These are phyloP conservation scores for Phyllosticta ampelicida DNA, from an alignment of 2,329 filamentous ascomycete species.

Conservation along the genomic window DNA sequence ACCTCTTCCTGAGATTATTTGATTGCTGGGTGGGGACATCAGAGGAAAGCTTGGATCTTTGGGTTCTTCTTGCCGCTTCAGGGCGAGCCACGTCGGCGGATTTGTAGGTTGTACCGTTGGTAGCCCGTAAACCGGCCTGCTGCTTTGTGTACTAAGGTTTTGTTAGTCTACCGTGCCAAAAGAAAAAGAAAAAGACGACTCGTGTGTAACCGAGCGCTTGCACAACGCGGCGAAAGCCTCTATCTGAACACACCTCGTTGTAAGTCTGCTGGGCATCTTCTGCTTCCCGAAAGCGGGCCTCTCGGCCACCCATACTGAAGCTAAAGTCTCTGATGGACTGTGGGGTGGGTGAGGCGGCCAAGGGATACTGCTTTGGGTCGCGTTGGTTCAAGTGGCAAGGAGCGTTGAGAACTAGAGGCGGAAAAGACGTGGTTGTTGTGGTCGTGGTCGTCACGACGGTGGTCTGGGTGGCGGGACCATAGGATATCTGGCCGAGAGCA, in stretches of 20 bases:
- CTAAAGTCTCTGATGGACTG: conserved; percentile 65
- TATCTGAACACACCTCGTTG: conserved; percentile 38
- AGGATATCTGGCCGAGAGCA: conserved; percentile 49
- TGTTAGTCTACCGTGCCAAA: background rate
- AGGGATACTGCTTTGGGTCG: conserved; percentile 80
- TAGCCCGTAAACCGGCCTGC: conserved; percentile 33
- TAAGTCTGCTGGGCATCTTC: conserved; percentile 45
- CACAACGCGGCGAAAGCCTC: background rate
- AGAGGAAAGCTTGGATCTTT: conserved; percentile 12
- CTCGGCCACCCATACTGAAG: conserved; percentile 55
- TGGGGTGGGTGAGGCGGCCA: conserved; percentile 75
- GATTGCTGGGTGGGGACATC: conserved; percentile 17
- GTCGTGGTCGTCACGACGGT: conserved; percentile 80
- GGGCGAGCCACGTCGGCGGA: conserved; percentile 32
- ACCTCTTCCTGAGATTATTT: conserved; percentile 35
- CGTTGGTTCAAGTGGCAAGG: conserved; percentile 60
- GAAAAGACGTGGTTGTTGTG: conserved; percentile 71
- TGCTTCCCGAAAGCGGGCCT: conserved; percentile 52
- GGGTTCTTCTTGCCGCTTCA: conserved; percentile 29
- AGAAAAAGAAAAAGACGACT: background rate
- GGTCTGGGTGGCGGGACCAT: conserved; percentile 52
- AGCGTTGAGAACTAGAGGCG: conserved; percentile 69
- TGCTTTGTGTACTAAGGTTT: conserved; percentile 32
- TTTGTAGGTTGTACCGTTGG: conserved; percentile 37
- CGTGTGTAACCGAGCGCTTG: background rate